Evolutionary conservation across 2,329 filamentous ascomycete genomes (phyloP), one percentile per base, ranked within the genome.

Genomic region (Diaporthe citri): DNA sequence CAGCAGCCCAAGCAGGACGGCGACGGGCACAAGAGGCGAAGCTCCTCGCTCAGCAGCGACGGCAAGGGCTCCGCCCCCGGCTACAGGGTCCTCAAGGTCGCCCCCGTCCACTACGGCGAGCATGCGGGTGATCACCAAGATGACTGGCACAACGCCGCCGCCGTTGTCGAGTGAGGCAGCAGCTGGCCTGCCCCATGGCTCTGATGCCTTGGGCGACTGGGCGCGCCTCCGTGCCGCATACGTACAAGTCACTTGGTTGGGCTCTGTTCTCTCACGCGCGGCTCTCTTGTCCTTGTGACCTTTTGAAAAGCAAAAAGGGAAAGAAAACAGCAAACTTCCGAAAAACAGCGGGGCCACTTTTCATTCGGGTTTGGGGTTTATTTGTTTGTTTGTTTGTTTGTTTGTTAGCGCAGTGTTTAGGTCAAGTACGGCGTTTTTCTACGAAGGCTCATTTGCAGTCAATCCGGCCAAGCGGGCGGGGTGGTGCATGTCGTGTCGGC

Each of bases 61-160:
- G 82, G 80, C 79, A 86, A 72, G 67, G 82, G 79, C 80, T 79
- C 73, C 77, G 78, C 51, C 79, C 79, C 74, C 81, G 85, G 77
- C 80, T 83, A 85, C 78, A 86, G 87, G 75, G 89, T 93, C 82
- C 87, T 93, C 78, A 92, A 91, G 86, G 89, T 93, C 74, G 89
- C 89, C 34, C 90, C 90, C 46, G 90, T 92, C 75, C 90, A 92
- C 87, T 91, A 87, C 83, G 91, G 91, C 78, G 90, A 90, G 85
- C 88, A 90, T 82, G 84, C 84, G 31, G 89, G 86, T 76, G 89
- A 88, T 73, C 85, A 90, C 85, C 87, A 89, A 84, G 86, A 84
- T 60, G 90, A 92, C 85, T 91, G 85, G 81, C 83, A 88, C 82
- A 87, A 89, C 79, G 82, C 87, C 55, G 83, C 83, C 43, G 81